Base-by-base conservation (phyloP, 371 early-diverging fungal species). In the Fennellomyces sp. region DNA sequence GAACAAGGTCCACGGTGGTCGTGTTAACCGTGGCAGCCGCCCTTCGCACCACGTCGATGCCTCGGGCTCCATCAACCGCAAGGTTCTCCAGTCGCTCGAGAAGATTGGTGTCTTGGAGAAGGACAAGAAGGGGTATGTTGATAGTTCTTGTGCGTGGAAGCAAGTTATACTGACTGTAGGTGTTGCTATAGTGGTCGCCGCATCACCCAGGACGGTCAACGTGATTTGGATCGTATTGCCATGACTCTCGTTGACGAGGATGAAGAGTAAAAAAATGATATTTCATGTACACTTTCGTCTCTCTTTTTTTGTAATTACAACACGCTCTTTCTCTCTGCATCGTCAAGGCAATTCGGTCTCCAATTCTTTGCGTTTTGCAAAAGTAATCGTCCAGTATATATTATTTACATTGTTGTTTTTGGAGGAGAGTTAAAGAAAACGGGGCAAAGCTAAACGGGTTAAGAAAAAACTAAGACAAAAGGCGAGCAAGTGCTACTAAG, bases 1-100 rank as follows among this genome's bases (percentile, higher is more conserved):
- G 66, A 87, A 88, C 81, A 96, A 93, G 88, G 83, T 90, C 69
- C 90, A 94, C 82, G 97, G 97, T 83, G 95, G 96, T 65, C 78
- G 89, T 66, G 83, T 88, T 69, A 94, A 96, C 91, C 93, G 96
- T 65, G 99, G 99, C 57, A 78, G 81, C 74, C 88, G 95, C 67
- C 97, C 97, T 68, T 94, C 93, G 83, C 91, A 95, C 87, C 91
- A 91, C 88, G 83, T 85, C 59, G 75, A 85, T 56, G 91, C 89
- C 60, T 95, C 97, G 47, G 97, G 96, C 68, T 91, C 94, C 76
- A 85, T 97, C 68, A 86, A 89, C 76, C 92, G 99, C 79, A 96
- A 96, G 88, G 92, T 91, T 63, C 83, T 99, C 64, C 98, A 99
- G 86, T 88, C 95, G 60, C 86, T 99, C 61, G 98, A 97, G 88